These are phyloP conservation scores for Pinus tabuliformis DNA, from an alignment of 75 land plant genomes.

Conservation along the genomic window DNA sequence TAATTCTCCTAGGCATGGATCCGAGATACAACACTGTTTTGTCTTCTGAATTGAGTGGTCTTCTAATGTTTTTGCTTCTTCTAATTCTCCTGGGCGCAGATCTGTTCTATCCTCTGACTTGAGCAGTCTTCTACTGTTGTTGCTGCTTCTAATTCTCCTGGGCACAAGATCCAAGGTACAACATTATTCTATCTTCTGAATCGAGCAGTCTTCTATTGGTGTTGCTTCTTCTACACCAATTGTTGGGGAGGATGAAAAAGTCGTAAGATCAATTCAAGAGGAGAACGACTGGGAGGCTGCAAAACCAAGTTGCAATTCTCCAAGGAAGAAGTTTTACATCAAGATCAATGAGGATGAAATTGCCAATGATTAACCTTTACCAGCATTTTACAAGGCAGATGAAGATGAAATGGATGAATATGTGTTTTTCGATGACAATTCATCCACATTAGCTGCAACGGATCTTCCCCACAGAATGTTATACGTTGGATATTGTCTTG, in stretches of 20 bases:
- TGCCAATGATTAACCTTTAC: conserved; percentile 88
- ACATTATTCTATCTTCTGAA: not conserved
- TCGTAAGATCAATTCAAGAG: conserved; percentile 79
- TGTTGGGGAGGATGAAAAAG: conserved; percentile 61
- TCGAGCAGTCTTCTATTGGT: conserved; percentile 5
- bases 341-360: conserved; percentile 94
- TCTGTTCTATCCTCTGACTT: no score
- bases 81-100: no score
- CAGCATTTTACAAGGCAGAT: conserved; percentile 73
- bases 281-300: conserved; percentile 64
- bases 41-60: no score
- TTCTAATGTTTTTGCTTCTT: no score
- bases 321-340: conserved; percentile 47
- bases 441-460: conserved; percentile 22
- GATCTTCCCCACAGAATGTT: conserved; percentile 68
- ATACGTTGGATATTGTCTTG: no score
- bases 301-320: conserved; percentile 24
- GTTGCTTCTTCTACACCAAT: conserved; percentile 17
- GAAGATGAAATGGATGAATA: conserved; percentile 82
- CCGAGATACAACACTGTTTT: no score
- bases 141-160: no score
- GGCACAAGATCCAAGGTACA: no score
- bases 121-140: no score
- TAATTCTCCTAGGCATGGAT: no score
- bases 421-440: conserved; percentile 47